Evolutionary conservation across 225 moss, liverwort and hornwort species (phyloP), one percentile per base, ranked within the genome.

Genomic region (Pseudisothecium myosuroides): DNA sequence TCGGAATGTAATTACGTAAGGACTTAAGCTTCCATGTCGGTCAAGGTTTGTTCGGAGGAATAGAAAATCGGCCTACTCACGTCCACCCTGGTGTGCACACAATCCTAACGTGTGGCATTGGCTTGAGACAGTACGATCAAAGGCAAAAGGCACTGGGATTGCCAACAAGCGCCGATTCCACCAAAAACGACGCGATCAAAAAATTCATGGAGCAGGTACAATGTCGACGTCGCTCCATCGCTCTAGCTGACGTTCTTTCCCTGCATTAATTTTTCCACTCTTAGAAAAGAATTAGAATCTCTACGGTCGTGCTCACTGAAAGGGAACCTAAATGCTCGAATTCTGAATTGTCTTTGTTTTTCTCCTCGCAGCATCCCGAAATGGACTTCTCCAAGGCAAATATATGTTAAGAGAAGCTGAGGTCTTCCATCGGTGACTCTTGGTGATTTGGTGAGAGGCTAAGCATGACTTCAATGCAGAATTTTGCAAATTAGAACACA

Each of bases 381-480:
- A 96, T 97, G 98, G 98, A 97, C 92, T 98, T 98, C 88, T 96
- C 96, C 11, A 98, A 98, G 86, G 96, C 97, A 32, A 98, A 95
- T n/a, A 96, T 98, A 89, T 95, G 94, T 92, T 98, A 87, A 94
- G 63, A 61, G 65, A 56, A 39, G 83, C 73, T 60, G 85, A 73
- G 90, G 43, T 39, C 65, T 75, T 32, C 47, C 41, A 32, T 54
- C 71, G 61, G 45, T 37, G 50, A 36, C 61, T 82, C 76, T 39
- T 54, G 18, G 76, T 67, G 59, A 65, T 63, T 84, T 76, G 28
- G 14, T 29, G 62, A 56, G 47, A 88, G 24, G 43, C 78, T 66
- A 45, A 71, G 63, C 47, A 22, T n/a, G 26, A 61, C 60, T 49
- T 89, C 22, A 8, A 37, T 6, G 66, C 79, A 75, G 23, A 32